Base-by-base conservation (phyloP, 2,329 filamentous ascomycete species). In the Pyricularia sp. region DNA sequence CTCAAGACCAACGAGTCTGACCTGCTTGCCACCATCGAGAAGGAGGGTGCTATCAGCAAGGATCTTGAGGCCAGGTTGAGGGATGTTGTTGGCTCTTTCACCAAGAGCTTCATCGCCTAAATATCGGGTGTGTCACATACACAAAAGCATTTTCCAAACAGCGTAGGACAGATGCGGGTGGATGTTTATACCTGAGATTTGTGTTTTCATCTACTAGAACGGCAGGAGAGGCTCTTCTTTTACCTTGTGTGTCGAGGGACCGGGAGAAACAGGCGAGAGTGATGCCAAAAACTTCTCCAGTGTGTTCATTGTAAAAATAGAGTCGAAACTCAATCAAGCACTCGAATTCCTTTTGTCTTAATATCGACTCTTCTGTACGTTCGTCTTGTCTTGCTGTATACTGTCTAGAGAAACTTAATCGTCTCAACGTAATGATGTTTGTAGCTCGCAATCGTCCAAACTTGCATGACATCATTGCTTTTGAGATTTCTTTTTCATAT, bases 1-100 rank as follows among this genome's bases (percentile, higher is more conserved):
- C 86, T 99, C 79, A 93, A 90, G 88, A 91, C 88, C 81, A 97
- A 94, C 86, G 92, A 97, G 88, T 78, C 87, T 66, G 93, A 94
- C 73, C 83, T 98, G 73, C 83, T 97, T 73, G 85, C 89, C 77
- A 90, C 88, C 77, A 97, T 99, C 75, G 93, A 97, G 78, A 95
- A 94, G 88, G 93, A 98, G 88, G 94, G 94, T 81, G 87, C 92
- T 73, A 83, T 99, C 81, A 95, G 92, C 91, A 97, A 97, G 89
- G 94, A 97, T 58, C 85, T 93, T 66, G 95, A 96, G 86, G 85
- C 82, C 74, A 92, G 88, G 85, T 84, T 96, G 78, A 92, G 89
- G 86, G 90, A 95, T 71, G 84, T 92, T 77, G 88, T 93, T 77
- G 72, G 76, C 76, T 86, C 78, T 82, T 98, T 97, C 89, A 96